Evolutionary conservation across 352 stramenopile genomes (phyloP), one percentile per base, ranked within the genome.

Genomic region (Phytophthora citrophthora): DNA sequence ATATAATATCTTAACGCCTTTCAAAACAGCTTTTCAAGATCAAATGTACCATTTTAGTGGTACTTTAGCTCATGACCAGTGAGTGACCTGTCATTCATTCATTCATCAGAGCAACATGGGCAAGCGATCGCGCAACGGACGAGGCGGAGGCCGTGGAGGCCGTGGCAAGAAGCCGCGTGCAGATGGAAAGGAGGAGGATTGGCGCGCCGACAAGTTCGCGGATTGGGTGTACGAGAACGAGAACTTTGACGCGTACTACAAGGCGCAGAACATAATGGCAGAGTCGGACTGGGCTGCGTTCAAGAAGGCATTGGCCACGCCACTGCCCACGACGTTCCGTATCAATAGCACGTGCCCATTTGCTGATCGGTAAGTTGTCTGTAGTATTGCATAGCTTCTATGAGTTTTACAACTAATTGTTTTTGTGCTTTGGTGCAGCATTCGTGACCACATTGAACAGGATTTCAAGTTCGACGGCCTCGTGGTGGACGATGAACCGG

Each of bases 311-410:
- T 76, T 98, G 53, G 84, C 76, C 27, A 94, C 90, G 65, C 87
- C 86, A 41, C 70, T 98, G 67, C 94, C 94, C 12, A 96, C 90
- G 31, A 97, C 89, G 12, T 98, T 98, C 70, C 90, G 95, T 43
- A 97, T 98, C 60, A 97, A 97, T 63, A 91, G 88, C 60, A 93
- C 91, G 45, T 97, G 90, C 54, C 77, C 78, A 6, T 95, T 95
- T 61, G 83, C 76, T 34, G 81, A 94, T 6, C 81, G 81, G 83
- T 94, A 71, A 26, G 79, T 64, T 15, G 9, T 20, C 9, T 13
- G 20, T 41, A 40, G 13, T 31, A 60, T 13, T 34, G 29, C 29
- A 0, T 26, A 58, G 6, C 10, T 26, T 32, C 41, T 24, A 51
- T 6, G 4, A 44, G 16, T 11, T 54, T 31, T 47, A 18, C 32